These are phyloP conservation scores for Chaetomiaceae sp. DNA, from an alignment of 2,329 filamentous ascomycete species.

Conservation along the genomic window DNA sequence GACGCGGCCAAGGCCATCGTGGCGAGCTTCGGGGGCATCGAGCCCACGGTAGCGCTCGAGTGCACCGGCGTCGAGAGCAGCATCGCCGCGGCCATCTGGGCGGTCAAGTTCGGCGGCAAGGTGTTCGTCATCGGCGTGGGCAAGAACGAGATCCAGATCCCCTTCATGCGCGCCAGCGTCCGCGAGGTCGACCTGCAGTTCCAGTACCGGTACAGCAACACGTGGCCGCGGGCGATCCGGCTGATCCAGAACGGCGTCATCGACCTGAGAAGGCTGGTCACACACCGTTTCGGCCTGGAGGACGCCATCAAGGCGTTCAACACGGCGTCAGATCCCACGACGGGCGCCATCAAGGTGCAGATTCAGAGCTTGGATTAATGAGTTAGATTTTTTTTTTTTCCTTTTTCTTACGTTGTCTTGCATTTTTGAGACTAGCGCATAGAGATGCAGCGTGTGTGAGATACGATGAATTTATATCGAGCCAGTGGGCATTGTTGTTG, in stretches of 20 bases:
- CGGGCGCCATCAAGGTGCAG: constrained; percentile 95
- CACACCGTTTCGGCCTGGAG: constrained; percentile 80
- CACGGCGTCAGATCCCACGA: constrained; percentile 81
- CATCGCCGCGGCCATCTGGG: constrained; percentile 81
- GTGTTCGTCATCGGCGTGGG: constrained; percentile 96
- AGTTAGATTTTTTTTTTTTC: background rate
- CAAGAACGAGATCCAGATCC: constrained; percentile 90
- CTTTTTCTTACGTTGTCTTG: constrained; percentile 1
- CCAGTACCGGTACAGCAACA: constrained; percentile 95
- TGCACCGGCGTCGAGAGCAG: constrained; percentile 94
- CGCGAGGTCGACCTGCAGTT: constrained; percentile 93
- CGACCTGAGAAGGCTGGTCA: constrained; percentile 76
- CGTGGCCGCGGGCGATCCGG: constrained; percentile 89
- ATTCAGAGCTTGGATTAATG: constrained; percentile 66
- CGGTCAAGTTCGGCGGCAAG: constrained; percentile 90
- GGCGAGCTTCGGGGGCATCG: constrained; percentile 67
- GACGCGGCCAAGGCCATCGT: constrained; percentile 68
- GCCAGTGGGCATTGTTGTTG: background rate
- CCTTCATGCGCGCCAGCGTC: constrained; percentile 89
- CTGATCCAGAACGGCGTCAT: constrained; percentile 81
- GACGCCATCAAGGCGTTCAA: constrained; percentile 87
- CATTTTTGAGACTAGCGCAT: constrained; percentile 5
- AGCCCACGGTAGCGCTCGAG: constrained; percentile 79
- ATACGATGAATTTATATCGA: background rate
- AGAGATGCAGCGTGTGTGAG: constrained; percentile 5